phyloP scores from a whole-genome alignment of 116 monocot species.

The Dioscorea cayenensis region DNA sequence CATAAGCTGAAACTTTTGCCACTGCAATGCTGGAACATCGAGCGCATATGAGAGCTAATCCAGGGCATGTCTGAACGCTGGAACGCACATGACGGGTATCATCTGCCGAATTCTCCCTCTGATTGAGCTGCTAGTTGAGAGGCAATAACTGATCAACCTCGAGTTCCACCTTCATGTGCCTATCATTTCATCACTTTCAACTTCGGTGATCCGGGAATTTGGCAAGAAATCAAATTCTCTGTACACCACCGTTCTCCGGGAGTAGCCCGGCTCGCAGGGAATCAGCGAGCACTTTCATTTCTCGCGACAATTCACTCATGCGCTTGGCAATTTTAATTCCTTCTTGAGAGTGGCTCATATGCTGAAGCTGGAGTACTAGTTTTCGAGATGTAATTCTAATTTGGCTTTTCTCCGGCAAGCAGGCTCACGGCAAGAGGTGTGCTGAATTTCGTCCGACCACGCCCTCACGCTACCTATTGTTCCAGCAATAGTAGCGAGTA shows the following conservation, averaged over 20 bases:
- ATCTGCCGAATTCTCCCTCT: not conserved
- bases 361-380: not conserved
- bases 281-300: slow-evolving; percentile 86
- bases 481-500: slow-evolving; percentile 9
- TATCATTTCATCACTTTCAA: not conserved
- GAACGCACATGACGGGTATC: slow-evolving; percentile 81
- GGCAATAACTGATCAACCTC: not conserved
- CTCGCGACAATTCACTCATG: slow-evolving; percentile 86
- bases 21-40: slow-evolving; percentile 86
- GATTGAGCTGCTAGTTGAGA: not conserved
- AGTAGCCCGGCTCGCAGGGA: slow-evolving; percentile 86
- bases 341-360: slow-evolving; percentile 71
- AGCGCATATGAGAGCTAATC: slow-evolving; percentile 54
- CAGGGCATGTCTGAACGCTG: slow-evolving; percentile 61
- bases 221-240: slow-evolving; percentile 95
- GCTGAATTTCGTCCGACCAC: slow-evolving; percentile 47
- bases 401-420: slow-evolving; percentile 4
- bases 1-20: slow-evolving; percentile 99
- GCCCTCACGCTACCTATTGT: slow-evolving; percentile 20
- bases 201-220: slow-evolving; percentile 59
- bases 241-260: slow-evolving; percentile 85
- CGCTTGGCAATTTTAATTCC: slow-evolving; percentile 84
- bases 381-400: not conserved
- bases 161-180: not conserved
- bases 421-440: slow-evolving; percentile 79